A percentile compares a stretch with the other conserved stretches of the same genome.
These are phyloP conservation scores for Metarhizium brunneum DNA, from an alignment of 2,329 filamentous ascomycete species.

Conservation along the genomic window DNA sequence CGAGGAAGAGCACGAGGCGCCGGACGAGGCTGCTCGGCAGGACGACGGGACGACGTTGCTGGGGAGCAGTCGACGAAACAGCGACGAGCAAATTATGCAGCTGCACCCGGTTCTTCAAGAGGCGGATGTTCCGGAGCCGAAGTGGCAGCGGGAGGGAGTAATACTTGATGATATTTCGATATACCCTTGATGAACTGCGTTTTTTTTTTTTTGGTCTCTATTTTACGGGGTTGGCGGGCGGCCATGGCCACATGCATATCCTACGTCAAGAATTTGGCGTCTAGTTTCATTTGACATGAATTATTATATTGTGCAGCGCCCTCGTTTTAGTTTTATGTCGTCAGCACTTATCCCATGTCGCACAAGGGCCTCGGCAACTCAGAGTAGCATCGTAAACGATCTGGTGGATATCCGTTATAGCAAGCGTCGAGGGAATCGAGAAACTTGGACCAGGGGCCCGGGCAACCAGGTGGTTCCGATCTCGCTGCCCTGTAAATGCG, in stretches of 20 bases:
- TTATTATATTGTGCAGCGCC: too few species aligned
- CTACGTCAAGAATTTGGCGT: too few species aligned
- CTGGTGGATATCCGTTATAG: too few species aligned
- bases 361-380: too few species aligned
- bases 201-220: neutral
- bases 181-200: neutral
- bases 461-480: too few species aligned
- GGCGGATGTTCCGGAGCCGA: constrained; percentile 17
- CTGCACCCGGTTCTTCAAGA: constrained; percentile 12
- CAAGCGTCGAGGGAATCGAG: too few species aligned
- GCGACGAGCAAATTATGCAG: constrained; percentile 8
- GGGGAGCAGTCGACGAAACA: constrained; percentile 13
- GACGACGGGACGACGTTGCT: constrained; percentile 6
- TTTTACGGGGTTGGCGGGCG: neutral
- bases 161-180: neutral
- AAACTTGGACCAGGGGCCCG: too few species aligned
- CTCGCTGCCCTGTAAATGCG: too few species aligned
- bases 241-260: neutral
- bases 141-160: constrained; percentile 12
- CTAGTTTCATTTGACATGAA: too few species aligned
- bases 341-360: too few species aligned
- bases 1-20: constrained; percentile 25
- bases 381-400: too few species aligned
- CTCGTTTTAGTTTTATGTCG: too few species aligned
- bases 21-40: neutral